phyloP scores from a whole-genome alignment of 202 grass and related monocot genomes.

The Thinopyrum obtusiflorum region DNA sequence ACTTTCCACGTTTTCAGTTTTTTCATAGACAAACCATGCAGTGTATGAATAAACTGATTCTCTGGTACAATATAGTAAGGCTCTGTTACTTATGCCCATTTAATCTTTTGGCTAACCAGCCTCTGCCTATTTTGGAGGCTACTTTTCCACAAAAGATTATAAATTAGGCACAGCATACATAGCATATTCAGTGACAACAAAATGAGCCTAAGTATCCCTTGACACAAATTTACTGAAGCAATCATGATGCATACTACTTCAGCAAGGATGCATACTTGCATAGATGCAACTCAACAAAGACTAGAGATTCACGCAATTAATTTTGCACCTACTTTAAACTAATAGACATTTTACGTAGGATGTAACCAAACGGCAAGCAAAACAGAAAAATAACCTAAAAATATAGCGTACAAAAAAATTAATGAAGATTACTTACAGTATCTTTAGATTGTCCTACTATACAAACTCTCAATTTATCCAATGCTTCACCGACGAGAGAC shows the following conservation, averaged over 20 bases:
- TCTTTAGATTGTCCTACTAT: constrained; percentile 63
- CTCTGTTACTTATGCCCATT: neutral
- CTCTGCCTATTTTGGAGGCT: neutral
- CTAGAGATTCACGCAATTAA: constrained; percentile 11
- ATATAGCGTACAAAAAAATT: neutral
- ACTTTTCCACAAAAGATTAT: neutral
- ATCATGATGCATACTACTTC: constrained; percentile 23
- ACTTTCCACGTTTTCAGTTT: neutral
- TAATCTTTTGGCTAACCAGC: neutral
- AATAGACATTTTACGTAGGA: neutral
- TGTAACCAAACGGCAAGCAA: neutral
- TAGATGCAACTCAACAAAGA: neutral
- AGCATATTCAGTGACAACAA: neutral
- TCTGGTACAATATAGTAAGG: neutral
- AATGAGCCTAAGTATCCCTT: neutral
- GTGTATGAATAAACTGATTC: neutral
- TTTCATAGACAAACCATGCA: constrained; percentile 6
- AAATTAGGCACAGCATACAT: neutral
- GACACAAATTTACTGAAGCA: constrained; percentile 3
- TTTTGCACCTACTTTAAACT: neutral
- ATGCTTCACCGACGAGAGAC: constrained; percentile 48
- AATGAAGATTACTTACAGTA: constrained; percentile 50
- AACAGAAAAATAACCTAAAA: constrained; percentile 29
- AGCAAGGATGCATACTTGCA: neutral
- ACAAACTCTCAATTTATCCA: constrained; percentile 79